phyloP scores from a whole-genome alignment of 441 rosid genomes.

The Metrosideros polymorpha region DNA sequence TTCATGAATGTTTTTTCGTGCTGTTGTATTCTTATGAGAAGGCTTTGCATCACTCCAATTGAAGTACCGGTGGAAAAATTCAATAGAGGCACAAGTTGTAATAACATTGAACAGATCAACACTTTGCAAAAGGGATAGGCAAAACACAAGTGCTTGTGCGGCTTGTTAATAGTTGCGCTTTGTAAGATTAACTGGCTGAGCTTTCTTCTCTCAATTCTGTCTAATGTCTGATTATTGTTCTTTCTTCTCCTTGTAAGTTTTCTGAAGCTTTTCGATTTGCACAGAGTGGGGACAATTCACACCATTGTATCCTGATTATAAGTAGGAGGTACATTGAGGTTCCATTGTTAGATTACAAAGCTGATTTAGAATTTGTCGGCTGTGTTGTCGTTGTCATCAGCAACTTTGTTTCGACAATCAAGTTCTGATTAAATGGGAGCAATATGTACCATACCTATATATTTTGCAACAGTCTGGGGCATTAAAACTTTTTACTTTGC shows the following conservation, averaged over 20 bases:
- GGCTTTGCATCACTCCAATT: not conserved
- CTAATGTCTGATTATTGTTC: not conserved
- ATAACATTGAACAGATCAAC: not conserved
- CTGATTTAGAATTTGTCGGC: not conserved
- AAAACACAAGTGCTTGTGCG: not conserved
- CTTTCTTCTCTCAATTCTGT: not conserved
- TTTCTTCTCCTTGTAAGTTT: not conserved
- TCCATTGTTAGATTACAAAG: not conserved
- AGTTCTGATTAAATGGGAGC: not conserved
- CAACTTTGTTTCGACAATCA: not conserved
- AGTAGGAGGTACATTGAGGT: not conserved
- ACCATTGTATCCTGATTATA: not conserved
- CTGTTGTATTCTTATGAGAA: not conserved
- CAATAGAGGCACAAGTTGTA: not conserved
- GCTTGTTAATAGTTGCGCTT: not conserved
- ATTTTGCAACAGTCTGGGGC: not conserved
- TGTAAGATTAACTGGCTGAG: not conserved
- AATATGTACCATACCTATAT: not conserved
- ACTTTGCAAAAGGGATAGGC: not conserved
- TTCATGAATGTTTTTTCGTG: not conserved
- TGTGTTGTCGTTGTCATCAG: rapidly evolving
- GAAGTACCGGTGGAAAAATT: not conserved
- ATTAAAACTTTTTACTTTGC: not conserved
- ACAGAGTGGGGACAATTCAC: not conserved
- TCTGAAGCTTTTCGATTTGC: not conserved